Conservation (phyloP, 192 early-diverging fungal genomes). For the Backusella tuberculispora region DNA sequence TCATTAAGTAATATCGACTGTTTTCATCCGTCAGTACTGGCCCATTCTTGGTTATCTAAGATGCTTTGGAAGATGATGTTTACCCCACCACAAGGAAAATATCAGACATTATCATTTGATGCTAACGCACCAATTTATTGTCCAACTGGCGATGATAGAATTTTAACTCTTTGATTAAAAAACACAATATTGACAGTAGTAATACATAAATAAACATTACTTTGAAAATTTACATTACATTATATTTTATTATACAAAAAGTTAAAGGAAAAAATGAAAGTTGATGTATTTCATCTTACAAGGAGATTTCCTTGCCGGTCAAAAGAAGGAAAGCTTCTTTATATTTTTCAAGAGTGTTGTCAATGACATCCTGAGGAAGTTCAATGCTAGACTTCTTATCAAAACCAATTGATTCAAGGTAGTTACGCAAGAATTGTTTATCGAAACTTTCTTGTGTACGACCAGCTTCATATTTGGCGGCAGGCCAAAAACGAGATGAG, state of each 20-base stretch:
- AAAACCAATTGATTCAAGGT: conserved; percentile 84
- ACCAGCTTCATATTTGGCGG: conserved; percentile 78
- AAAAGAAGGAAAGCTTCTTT: conserved; percentile 86
- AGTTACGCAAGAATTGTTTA: conserved; percentile 97
- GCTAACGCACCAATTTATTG: conserved; percentile 28
- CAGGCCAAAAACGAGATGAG: conserved; percentile 98
- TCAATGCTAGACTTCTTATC: conserved; percentile 86
- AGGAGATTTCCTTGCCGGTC: conserved; percentile 68
- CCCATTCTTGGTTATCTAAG: conserved; percentile 41
- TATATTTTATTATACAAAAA: neutral
- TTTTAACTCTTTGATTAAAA: neutral
- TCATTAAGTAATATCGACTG: conserved; percentile 53
- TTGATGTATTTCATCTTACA: conserved; percentile 39
- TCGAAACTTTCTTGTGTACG: conserved; percentile 87
- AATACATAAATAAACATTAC: neutral
- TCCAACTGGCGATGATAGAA: conserved; percentile 28
- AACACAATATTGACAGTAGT: neutral
- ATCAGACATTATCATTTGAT: conserved; percentile 6
- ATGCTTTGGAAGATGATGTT: conserved; percentile 30
- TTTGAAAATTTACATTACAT: conserved; percentile 6
- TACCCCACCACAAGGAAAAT: neutral
- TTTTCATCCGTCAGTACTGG: conserved; percentile 56
- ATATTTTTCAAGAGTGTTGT: conserved; percentile 91
- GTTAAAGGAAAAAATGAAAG: neutral
- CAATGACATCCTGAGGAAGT: conserved; percentile 80